phyloP scores from a whole-genome alignment of 345 rosid species.

The Dovyalis caffra region DNA sequence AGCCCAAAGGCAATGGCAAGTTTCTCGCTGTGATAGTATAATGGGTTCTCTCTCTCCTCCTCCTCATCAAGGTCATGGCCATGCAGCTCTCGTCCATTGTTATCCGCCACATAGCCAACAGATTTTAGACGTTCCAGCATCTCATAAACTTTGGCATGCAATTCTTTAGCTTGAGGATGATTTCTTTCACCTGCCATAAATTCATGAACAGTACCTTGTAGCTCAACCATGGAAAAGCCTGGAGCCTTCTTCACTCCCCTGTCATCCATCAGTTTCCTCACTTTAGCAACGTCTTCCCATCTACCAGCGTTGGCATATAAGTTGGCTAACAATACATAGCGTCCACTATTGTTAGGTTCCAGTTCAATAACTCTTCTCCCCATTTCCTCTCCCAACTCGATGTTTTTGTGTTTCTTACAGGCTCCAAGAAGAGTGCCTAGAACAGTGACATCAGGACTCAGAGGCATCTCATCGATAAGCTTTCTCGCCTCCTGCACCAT shows the following conservation, averaged over 20 bases:
- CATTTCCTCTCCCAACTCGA: slow-evolving; percentile 40
- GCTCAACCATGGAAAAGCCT: slow-evolving; percentile 39
- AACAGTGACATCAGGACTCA: slow-evolving; percentile 35
- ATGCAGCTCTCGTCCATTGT: slow-evolving; percentile 24
- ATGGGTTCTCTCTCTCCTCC: slow-evolving; percentile 29
- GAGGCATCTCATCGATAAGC: slow-evolving; percentile 35
- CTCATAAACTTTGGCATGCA: slow-evolving; percentile 36
- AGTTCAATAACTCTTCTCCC: slow-evolving; percentile 40
- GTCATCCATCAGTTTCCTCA: slow-evolving; percentile 45
- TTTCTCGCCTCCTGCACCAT: slow-evolving; percentile 38
- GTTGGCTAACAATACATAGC: slow-evolving; percentile 42
- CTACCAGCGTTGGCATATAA: slow-evolving; percentile 38
- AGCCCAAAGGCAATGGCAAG: slow-evolving; percentile 47
- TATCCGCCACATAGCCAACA: slow-evolving; percentile 31
- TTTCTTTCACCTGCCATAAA: slow-evolving; percentile 33
- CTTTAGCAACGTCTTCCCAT: slow-evolving; percentile 40
- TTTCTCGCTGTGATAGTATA: slow-evolving; percentile 39
- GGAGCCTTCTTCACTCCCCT: slow-evolving; percentile 38
- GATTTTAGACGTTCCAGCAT: slow-evolving; percentile 33
- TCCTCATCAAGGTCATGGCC: slow-evolving; percentile 22
- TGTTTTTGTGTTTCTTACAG: slow-evolving; percentile 33
- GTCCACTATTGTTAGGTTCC: slow-evolving; percentile 45
- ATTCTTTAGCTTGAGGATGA: slow-evolving; percentile 33
- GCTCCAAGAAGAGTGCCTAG: slow-evolving; percentile 46
- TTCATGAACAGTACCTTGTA: slow-evolving; percentile 31